A percentile compares a stretch with the other conserved stretches of the same genome.
Evolutionary conservation across 805 yeast species (phyloP).

Genomic region (Naumovozyma baii): DNA sequence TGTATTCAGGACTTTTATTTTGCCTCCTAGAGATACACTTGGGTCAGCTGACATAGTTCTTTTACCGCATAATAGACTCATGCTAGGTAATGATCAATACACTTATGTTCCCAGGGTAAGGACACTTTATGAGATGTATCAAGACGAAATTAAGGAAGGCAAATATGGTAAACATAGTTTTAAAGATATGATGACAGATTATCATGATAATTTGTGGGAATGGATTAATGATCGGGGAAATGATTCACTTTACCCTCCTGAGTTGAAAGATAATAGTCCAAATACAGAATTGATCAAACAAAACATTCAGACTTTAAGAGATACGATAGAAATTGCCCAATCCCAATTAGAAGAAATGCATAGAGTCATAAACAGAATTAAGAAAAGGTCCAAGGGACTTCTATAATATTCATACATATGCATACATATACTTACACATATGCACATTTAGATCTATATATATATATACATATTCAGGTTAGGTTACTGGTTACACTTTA

Average conservation of each 20-base stretch:
- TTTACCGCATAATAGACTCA: conserved; percentile 19
- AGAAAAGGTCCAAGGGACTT: not conserved
- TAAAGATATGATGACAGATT: conserved; percentile 29
- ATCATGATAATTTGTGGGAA: conserved; percentile 59
- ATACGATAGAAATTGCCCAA: conserved; percentile 22
- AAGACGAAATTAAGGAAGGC: conserved; percentile 15
- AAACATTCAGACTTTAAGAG: conserved; percentile 8
- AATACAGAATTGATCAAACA: conserved; percentile 14
- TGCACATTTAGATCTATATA: no score
- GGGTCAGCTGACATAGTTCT: conserved; percentile 8
- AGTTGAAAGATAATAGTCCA: not conserved
- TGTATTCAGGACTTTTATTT: conserved; percentile 2
- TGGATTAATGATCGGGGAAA: conserved; percentile 50
- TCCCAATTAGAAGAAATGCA: conserved; percentile 21
- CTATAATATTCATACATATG: not conserved
- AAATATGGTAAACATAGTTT: conserved; percentile 5
- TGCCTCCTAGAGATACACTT: no score
- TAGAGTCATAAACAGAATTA: conserved; percentile 5
- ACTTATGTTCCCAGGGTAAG: conserved; percentile 35
- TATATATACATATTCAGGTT: not conserved
- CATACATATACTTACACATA: no score
- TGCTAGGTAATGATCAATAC: conserved; percentile 31
- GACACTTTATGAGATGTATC: conserved; percentile 26
- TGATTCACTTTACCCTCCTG: conserved; percentile 2
- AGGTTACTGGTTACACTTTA: no score